These are phyloP conservation scores for Calocybe gangraenosa DNA, from an alignment of 768 basidiomycete species.

Conservation along the genomic window DNA sequence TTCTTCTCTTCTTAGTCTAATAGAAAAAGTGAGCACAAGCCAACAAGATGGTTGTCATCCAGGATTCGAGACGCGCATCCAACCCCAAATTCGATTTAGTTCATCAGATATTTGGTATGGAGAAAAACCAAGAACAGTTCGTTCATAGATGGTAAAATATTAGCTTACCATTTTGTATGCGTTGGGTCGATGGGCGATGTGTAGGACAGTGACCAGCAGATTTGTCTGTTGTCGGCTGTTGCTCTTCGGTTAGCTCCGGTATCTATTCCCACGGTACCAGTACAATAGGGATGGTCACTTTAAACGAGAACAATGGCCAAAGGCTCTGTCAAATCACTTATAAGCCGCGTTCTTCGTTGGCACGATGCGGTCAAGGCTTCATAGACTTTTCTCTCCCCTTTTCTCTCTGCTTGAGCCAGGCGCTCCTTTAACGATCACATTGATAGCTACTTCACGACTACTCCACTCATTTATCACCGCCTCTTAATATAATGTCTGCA, in stretches of 20 bases:
- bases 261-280: conserved; percentile 23
- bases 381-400: conserved; percentile 11
- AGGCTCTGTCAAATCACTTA: neutral
- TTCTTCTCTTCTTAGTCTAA: conserved; percentile 99
- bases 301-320: conserved; percentile 14
- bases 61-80: conserved; percentile 30
- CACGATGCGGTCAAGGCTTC: conserved; percentile 3
- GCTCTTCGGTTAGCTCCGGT: conserved; percentile 22
- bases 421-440: conserved; percentile 20
- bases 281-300: too few relatives aligned
- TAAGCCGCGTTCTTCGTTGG: neutral
- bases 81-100: conserved; percentile 19
- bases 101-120: too few relatives aligned
- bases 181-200: conserved; percentile 33
- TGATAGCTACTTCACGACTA: neutral
- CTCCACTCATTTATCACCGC: conserved; percentile 13
- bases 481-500: conserved; percentile 13
- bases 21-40: conserved; percentile 11
- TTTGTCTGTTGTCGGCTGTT: conserved; percentile 21
- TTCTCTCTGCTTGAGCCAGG: conserved; percentile 27
- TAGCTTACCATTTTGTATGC: conserved; percentile 39
- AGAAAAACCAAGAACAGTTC: too few relatives aligned
- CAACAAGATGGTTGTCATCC: conserved; percentile 31
- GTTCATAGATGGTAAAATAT: conserved; percentile 2
- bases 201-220: conserved; percentile 28